Base-by-base conservation (phyloP, 1,284 basidiomycete species). In the Ustilago curta region DNA sequence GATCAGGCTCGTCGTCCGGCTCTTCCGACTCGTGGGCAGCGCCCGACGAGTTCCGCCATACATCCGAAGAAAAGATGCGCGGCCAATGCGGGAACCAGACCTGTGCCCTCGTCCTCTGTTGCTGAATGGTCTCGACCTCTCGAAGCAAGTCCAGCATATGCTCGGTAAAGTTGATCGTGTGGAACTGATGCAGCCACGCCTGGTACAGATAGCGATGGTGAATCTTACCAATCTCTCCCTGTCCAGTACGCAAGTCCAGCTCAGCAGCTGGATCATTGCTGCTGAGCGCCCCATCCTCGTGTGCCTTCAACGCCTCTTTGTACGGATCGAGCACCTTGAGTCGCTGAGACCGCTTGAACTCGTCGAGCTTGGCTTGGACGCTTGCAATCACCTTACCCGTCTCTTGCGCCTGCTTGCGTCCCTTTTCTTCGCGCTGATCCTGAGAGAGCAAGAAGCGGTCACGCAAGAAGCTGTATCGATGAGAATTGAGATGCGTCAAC, bases 111-210 rank as follows among this genome's bases (percentile, higher is more conserved):
- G 81, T 83, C 21, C 91, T 87, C 53, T 88, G 84, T 42, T 87
- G 87, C 82, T 93, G 91, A 9, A 92, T 83, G 3, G 85, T 82
- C 47, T 90, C 87, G 58, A 92, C 88, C 42, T 88, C 88, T 64
- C 90, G 88, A 37, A 92, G 77, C 77, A 91, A 89, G 12, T 44
- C 53, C 25, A 81, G 47, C 59, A 78, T 51, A 7, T 70, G 45
- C 31, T 72, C 64, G 7, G 71, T 65, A 35, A 78, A 78, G 45
- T 44, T 51, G 52, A 76, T 65, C 1, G 71, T 65, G 44, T 80
- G 67, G 47, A 90, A 91, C 75, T 93, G 91, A 80, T 92, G 93
- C 23, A 92, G 88, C 87, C 87, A 93, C 88, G 47, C 90, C 88
- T 74, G 90, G 88, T 86, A 88, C 21, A 88, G 78, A 1, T 86